Conservation (phyloP, 129 eudicot species). For the Artemisia argyi region DNA sequence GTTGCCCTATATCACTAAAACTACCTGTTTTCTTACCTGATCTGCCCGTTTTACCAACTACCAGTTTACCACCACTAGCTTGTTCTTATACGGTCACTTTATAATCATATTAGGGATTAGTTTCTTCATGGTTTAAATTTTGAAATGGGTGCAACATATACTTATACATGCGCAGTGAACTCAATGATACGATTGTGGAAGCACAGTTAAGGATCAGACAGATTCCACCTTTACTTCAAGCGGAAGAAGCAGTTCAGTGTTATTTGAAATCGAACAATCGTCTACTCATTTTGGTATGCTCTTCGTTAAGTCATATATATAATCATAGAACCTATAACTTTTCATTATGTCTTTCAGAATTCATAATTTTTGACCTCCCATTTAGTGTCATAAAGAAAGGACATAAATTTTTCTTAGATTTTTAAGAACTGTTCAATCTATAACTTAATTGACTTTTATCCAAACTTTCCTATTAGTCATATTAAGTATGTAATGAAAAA, state of each 20-base stretch:
- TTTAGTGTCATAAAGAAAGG: too few relatives aligned
- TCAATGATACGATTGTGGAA: conserved; percentile 72
- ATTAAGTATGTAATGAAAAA: too few relatives aligned
- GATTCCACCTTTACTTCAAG: conserved; percentile 66
- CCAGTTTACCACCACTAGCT: neutral
- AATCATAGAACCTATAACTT: neutral
- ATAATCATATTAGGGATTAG: neutral
- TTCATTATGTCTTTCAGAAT: neutral
- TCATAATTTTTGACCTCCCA: neutral
- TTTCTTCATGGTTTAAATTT: neutral
- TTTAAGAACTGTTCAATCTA: too few relatives aligned
- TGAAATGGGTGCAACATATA: neutral
- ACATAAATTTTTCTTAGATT: too few relatives aligned
- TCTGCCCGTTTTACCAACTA: neutral
- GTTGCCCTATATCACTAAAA: too few relatives aligned
- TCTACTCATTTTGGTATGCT: conserved; percentile 68
- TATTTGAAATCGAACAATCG: conserved; percentile 56
- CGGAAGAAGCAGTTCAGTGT: conserved; percentile 41
- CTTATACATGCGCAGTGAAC: conserved; percentile 47
- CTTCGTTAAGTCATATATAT: neutral
- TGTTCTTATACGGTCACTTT: too few relatives aligned
- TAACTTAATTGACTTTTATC: neutral
- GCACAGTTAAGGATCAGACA: conserved; percentile 74
- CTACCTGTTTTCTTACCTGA: neutral
- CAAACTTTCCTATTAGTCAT: neutral